Conservation (phyloP, 805 yeast species). For the Tetrapisispora fleetii region DNA sequence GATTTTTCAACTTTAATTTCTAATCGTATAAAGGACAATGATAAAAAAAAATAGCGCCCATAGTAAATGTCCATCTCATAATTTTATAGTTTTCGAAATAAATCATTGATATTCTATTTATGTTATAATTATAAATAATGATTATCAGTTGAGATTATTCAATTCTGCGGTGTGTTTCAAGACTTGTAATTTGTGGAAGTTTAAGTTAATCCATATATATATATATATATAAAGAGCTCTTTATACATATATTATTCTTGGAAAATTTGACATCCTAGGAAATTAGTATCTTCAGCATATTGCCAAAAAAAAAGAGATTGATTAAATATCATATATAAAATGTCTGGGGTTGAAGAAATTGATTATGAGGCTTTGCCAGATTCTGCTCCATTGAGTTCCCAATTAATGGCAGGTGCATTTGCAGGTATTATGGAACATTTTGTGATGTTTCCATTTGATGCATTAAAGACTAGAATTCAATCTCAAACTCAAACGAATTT, state of each 20-base stretch:
- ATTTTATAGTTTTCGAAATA: no score
- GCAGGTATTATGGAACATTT: conserved; percentile 99
- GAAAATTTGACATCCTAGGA: no score
- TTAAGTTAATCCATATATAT: no score
- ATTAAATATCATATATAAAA: no score
- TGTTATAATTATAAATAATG: no score
- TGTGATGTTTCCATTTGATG: conserved; percentile 94
- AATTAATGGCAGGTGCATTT: conserved; percentile 94
- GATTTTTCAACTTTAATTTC: not conserved
- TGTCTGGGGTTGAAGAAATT: conserved; percentile 32
- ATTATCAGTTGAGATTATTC: no score
- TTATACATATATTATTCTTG: no score
- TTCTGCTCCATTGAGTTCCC: conserved; percentile 72
- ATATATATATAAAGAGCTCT: no score
- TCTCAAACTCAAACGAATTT: conserved; percentile 35
- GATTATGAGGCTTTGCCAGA: conserved; percentile 92
- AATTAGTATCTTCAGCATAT: no score
- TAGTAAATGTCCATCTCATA: not conserved
- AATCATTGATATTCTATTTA: no score
- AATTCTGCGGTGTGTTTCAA: no score
- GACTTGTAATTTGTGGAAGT: no score
- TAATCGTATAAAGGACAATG: not conserved
- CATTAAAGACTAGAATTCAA: conserved; percentile 93
- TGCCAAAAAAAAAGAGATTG: not conserved
- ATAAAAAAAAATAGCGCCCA: not conserved